Conservation (phyloP, 176 grass and related monocot genomes). For the Phyllostachys edulis region DNA sequence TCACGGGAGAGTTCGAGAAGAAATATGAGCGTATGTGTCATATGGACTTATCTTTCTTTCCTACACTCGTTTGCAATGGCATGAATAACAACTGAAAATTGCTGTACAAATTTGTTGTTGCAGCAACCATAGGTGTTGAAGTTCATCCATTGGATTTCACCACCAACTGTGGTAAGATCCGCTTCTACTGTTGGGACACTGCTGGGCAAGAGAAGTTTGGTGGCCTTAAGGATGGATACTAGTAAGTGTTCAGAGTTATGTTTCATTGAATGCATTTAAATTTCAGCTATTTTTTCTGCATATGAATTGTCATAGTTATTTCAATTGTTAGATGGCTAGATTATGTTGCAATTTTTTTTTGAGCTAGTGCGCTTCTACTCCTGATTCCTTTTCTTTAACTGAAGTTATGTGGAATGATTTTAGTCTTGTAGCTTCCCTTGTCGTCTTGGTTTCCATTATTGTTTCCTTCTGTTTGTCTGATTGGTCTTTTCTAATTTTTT, state of each 20-base stretch:
- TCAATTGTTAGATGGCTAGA: neutral
- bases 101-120: neutral
- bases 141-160: conserved; percentile 84
- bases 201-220: conserved; percentile 89
- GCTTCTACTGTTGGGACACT: conserved; percentile 93
- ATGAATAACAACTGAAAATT: neutral
- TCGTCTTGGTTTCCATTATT: neutral
- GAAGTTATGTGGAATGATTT: neutral
- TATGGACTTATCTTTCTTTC: neutral
- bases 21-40: conserved; percentile 68
- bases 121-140: conserved; percentile 92
- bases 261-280: neutral
- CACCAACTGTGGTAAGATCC: conserved; percentile 86
- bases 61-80: neutral
- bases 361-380: neutral
- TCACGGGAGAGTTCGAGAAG: conserved; percentile 85
- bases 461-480: neutral
- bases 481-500: neutral
- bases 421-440: neutral
- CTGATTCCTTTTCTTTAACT: neutral
- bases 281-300: neutral
- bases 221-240: conserved; percentile 87
- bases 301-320: neutral
- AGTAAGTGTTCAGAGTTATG: conserved; percentile 44
- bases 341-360: too few species aligned